Evolutionary conservation across 2,329 filamentous ascomycete genomes (phyloP), one percentile per base, ranked within the genome.

Genomic region (Esteya vermicola): DNA sequence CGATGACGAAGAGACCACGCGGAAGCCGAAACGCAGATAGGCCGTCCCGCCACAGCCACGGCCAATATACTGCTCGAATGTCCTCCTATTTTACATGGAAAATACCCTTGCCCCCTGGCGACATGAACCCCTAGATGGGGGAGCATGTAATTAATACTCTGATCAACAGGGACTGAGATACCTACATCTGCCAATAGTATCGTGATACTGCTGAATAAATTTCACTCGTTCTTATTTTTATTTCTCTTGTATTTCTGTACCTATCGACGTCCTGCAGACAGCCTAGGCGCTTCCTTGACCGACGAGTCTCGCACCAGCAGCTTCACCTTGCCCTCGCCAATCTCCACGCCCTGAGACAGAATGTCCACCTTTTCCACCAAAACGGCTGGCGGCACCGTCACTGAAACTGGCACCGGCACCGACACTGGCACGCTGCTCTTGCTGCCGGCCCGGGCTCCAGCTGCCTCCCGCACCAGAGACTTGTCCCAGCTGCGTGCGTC

Each of bases 401-500:
- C n/a, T n/a, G 35, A 21, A 9, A 27, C 33, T 9, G 18, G 27
- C 9, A 37, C 9, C 6, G 34, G n/a, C 10, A 28, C n/a, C 26
- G 26, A 10, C 6, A 28, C 26, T 14, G 26, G 10, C 26, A 14
- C 26, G 22, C 38, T 31, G 14, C 20, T 33, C 16, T 23, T 21
- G 26, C 32, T 75, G 68, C 43, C 12, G 20, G 23, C 18, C 14
- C 28, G 27, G 21, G 13, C 20, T 13, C 34, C 28, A 6, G 22
- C 19, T 4, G 27, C 23, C 23, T 25, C 21, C 19, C 67, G 63
- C 7, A 61, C 54, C 40, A 79, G 57, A 16, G 68, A 67, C 59
- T 71, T 77, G 57, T 81, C 77, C 65, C 72, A 81, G 54, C 75
- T 80, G 46, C 74, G 64, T 27, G 75, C 73, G 53, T 81, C 76